Percentiles rank a stretch among this genome's conserved stretches.
phyloP scores from a whole-genome alignment of 805 yeast genomes.

The Wickerhamomyces ciferrii region DNA sequence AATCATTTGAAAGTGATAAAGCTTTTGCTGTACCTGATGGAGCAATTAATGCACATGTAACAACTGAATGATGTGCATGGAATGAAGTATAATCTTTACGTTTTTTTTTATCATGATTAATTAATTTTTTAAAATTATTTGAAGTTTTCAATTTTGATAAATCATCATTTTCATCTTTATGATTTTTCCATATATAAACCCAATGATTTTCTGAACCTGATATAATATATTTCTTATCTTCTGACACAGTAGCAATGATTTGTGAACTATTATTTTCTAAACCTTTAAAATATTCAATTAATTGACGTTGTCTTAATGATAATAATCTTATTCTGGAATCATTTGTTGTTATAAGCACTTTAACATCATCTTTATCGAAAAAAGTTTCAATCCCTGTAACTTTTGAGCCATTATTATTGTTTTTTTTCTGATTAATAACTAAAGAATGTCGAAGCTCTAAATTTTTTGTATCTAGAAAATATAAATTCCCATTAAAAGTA shows the following conservation, averaged over 20 bases:
- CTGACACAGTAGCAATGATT: conserved; percentile 60
- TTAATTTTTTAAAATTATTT: conserved; percentile 9
- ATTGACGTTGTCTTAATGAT: conserved; percentile 43
- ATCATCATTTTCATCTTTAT: conserved; percentile 18
- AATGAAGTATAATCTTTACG: conserved; percentile 62
- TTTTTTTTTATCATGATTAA: conserved; percentile 27
- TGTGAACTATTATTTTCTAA: conserved; percentile 66
- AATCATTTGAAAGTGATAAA: conserved; percentile 71
- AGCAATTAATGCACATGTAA: conserved; percentile 75
- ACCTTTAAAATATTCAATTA: conserved; percentile 72
- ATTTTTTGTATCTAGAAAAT: conserved; percentile 58
- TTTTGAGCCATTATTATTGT: conserved; percentile 40
- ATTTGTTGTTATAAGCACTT: conserved; percentile 65
- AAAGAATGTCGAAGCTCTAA: conserved; percentile 41
- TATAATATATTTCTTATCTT: conserved; percentile 51
- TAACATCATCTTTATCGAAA: conserved; percentile 27
- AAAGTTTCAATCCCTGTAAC: conserved; percentile 71
- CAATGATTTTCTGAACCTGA: conserved; percentile 87
- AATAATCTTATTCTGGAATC: conserved; percentile 75
- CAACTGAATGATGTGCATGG: conserved; percentile 70
- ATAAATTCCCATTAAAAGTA: conserved; percentile 69
- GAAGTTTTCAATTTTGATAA: conserved; percentile 7
- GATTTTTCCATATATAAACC: conserved; percentile 73
- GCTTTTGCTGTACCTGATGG: conserved; percentile 63
- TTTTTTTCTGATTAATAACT: conserved; percentile 37